A percentile compares a stretch with the other conserved stretches of the same genome.
These are phyloP conservation scores for Peronospora destructor DNA, from an alignment of 352 stramenopile genomes.

Conservation along the genomic window DNA sequence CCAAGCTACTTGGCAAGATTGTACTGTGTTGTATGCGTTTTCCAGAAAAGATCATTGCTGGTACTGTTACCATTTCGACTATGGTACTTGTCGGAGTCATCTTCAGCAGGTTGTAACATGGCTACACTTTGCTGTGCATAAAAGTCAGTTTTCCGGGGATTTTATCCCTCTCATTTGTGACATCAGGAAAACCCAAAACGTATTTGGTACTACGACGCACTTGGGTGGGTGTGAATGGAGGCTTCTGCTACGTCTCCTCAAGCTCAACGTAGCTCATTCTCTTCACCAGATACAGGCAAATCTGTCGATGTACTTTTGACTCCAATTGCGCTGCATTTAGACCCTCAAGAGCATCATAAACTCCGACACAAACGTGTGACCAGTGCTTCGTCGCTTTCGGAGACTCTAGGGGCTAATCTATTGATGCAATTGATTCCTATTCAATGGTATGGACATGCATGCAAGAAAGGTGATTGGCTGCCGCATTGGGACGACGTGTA, in stretches of 20 bases:
- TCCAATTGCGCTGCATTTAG: slow-evolving; percentile 17
- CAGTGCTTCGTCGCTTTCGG: slow-evolving; percentile 5
- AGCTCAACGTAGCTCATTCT: slow-evolving; percentile 1
- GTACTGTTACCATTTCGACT: slow-evolving; percentile 36
- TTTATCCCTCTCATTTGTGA: slow-evolving; percentile 8
- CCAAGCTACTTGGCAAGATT: slow-evolving; percentile 36
- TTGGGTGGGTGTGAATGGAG: slow-evolving; percentile 15
- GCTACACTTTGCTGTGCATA: slow-evolving; percentile 4
- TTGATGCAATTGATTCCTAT: slow-evolving; percentile 67
- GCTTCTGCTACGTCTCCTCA: slow-evolving; percentile 13
- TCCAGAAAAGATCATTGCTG: slow-evolving; percentile 42
- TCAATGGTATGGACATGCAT: slow-evolving; percentile 52
- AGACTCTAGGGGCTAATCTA: slow-evolving; percentile 25
- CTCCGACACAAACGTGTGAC: slow-evolving; percentile 10
- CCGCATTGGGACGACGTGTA: slow-evolving; percentile 72
- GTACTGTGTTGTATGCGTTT: slow-evolving; percentile 48
- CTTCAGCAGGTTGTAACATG: slow-evolving; percentile 37
- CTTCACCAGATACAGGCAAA: slow-evolving; percentile 5
- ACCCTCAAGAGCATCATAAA: slow-evolving; percentile 22
- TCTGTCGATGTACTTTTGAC: slow-evolving; percentile 6
- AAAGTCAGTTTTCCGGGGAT: slow-evolving; percentile 3
- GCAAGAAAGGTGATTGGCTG: slow-evolving; percentile 73
- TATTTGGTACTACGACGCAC: neutral
- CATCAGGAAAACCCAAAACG: slow-evolving; percentile 10
- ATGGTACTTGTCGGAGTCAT: slow-evolving; percentile 37